Evolutionary conservation across 2,329 filamentous ascomycete species (phyloP).

Genomic region (Geoglossum cookeanum): DNA sequence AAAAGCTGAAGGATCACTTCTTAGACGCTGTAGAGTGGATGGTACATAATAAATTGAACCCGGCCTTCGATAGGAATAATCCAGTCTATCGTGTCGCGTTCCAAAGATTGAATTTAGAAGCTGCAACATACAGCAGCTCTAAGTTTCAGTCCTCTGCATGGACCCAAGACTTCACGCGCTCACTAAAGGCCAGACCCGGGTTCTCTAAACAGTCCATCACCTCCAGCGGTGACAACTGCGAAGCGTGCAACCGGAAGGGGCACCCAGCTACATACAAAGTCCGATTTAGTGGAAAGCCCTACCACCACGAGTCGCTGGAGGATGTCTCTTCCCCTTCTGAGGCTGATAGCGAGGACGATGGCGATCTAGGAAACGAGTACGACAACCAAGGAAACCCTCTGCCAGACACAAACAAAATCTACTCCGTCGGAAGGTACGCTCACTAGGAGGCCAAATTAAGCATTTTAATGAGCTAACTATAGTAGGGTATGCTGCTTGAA

Average conservation of each 20-base stretch:
- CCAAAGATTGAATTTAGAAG: slow-evolving; percentile 51
- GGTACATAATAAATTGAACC: slow-evolving; percentile 60
- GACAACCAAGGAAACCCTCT: slow-evolving; percentile 30
- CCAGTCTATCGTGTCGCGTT: slow-evolving; percentile 50
- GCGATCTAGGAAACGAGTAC: slow-evolving; percentile 29
- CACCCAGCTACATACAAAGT: slow-evolving; percentile 50
- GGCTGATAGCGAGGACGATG: slow-evolving; percentile 38
- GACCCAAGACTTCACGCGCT: slow-evolving; percentile 44
- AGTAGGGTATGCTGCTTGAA: slow-evolving; percentile 37
- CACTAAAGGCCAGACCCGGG: slow-evolving; percentile 45
- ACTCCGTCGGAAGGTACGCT: slow-evolving; percentile 31
- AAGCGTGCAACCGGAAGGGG: slow-evolving; percentile 49
- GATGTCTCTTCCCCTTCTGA: slow-evolving; percentile 30
- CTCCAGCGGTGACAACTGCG: slow-evolving; percentile 31
- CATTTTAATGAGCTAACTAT: not conserved
- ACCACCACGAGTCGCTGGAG: slow-evolving; percentile 44
- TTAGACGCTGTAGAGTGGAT: slow-evolving; percentile 61
- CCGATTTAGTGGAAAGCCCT: slow-evolving; percentile 44
- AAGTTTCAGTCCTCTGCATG: slow-evolving; percentile 56
- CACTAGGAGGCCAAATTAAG: not conserved
- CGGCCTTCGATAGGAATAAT: slow-evolving; percentile 43
- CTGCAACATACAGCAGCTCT: slow-evolving; percentile 45
- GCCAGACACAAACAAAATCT: slow-evolving; percentile 26
- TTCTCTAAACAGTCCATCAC: slow-evolving; percentile 32
- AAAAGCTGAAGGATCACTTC: slow-evolving; percentile 54